Evolutionary conservation across 768 basidiomycete genomes (phyloP).

Genomic region (Piloderma croceum): DNA sequence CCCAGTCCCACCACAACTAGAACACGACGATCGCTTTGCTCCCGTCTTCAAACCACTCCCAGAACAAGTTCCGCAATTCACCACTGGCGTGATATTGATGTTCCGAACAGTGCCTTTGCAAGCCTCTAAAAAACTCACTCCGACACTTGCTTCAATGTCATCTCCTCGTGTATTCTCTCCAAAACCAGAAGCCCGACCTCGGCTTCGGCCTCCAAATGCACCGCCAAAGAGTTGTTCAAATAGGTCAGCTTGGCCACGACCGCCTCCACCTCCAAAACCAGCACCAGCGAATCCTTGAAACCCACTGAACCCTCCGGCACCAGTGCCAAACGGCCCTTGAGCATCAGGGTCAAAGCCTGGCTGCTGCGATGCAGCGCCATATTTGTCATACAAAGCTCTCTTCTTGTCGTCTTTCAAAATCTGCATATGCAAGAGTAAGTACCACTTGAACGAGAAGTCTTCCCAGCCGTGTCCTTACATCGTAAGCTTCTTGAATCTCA

Average conservation of each 20-base stretch:
- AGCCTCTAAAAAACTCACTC: constrained; percentile 88
- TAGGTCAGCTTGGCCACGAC: constrained; percentile 52
- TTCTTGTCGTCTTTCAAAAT: constrained; percentile 93
- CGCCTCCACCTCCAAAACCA: constrained; percentile 42
- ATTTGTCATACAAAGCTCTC: constrained; percentile 84
- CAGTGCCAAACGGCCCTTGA: constrained; percentile 52
- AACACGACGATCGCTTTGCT: constrained; percentile 74
- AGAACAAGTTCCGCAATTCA: constrained; percentile 77
- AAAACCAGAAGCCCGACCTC: constrained; percentile 42
- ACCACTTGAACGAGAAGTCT: constrained; percentile 5
- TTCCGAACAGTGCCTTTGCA: constrained; percentile 81
- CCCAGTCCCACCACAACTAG: constrained; percentile 80
- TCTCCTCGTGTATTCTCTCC: constrained; percentile 53
- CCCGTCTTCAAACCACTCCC: constrained; percentile 86
- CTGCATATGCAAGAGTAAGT: constrained; percentile 35
- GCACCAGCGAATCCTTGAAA: constrained; percentile 12
- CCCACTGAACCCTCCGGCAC: constrained; percentile 2
- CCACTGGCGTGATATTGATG: constrained; percentile 73
- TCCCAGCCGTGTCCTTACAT: constrained; percentile 46
- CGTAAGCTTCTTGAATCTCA: constrained; percentile 96
- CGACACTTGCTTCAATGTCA: constrained; percentile 75
- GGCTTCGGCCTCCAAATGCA: constrained; percentile 43
- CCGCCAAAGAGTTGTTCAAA: constrained; percentile 85
- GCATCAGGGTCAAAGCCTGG: constrained; percentile 91
- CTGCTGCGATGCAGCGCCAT: constrained; percentile 87